Conservation (phyloP, 768 basidiomycete genomes). For the Phaffia tasmanica region DNA sequence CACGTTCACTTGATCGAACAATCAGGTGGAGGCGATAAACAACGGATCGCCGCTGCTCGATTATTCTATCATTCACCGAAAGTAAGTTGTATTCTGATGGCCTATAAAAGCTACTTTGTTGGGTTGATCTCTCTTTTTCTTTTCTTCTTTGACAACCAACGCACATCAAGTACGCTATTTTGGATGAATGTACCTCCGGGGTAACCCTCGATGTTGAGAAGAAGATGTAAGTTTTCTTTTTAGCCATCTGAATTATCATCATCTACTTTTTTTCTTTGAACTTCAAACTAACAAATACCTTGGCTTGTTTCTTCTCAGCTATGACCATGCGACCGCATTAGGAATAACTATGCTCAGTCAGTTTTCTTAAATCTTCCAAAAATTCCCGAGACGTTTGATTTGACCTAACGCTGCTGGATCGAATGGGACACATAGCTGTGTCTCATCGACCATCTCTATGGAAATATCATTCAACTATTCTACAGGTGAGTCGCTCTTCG, state of each 20-base stretch:
- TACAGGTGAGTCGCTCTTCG: slow-evolving; percentile 28
- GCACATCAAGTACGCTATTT: slow-evolving; percentile 68
- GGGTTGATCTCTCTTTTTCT: background rate
- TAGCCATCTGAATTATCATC: background rate
- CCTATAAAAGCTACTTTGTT: background rate
- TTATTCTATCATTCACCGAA: slow-evolving; percentile 92
- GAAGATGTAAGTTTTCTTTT: slow-evolving; percentile 59
- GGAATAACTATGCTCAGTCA: slow-evolving; percentile 27
- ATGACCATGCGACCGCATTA: slow-evolving; percentile 23
- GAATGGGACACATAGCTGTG: slow-evolving; percentile 13
- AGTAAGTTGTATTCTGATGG: slow-evolving; percentile 41
- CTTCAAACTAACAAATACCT: background rate
- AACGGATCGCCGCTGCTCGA: slow-evolving; percentile 86
- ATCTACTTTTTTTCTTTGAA: background rate
- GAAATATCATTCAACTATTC: slow-evolving; percentile 34
- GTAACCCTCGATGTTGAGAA: slow-evolving; percentile 89
- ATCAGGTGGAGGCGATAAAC: slow-evolving; percentile 22
- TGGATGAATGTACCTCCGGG: slow-evolving; percentile 91
- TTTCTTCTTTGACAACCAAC: too few species aligned
- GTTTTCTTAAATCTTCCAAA: background rate
- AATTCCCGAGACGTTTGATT: background rate
- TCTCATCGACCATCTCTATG: slow-evolving; percentile 26
- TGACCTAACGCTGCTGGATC: background rate
- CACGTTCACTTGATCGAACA: background rate
- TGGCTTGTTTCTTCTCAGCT: slow-evolving; percentile 3